These are phyloP conservation scores for Fusarium camptoceras DNA, from an alignment of 2,329 filamentous ascomycete genomes.

Conservation along the genomic window DNA sequence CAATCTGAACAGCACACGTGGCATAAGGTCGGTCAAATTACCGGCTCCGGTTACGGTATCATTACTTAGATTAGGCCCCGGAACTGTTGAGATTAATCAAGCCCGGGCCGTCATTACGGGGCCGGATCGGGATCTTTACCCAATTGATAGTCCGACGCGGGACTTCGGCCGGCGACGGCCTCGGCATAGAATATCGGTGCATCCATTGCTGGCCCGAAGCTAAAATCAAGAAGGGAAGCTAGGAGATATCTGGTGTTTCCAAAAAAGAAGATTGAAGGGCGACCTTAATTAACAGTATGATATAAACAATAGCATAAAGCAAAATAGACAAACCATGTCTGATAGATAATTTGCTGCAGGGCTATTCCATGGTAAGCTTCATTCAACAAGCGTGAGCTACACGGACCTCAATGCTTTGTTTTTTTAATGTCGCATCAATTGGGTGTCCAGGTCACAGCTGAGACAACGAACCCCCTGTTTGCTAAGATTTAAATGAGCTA, in stretches of 20 bases:
- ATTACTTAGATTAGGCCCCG: slow-evolving; percentile 12
- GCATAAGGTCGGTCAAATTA: slow-evolving; percentile 21
- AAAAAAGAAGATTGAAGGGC: not conserved
- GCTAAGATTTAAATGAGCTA: not conserved
- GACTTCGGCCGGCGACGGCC: slow-evolving; percentile 21
- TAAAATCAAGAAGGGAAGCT: not conserved
- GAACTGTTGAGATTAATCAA: slow-evolving; percentile 22
- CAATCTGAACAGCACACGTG: slow-evolving; percentile 13
- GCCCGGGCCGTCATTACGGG: slow-evolving; percentile 34
- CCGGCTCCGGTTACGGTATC: slow-evolving; percentile 1
- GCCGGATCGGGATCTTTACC: slow-evolving; percentile 32
- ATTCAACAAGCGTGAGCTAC: not conserved
- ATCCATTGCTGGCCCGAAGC: not conserved
- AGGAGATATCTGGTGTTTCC: not conserved
- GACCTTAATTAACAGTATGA: not conserved
- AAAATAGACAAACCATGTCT: not conserved
- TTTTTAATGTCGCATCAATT: slow-evolving; percentile 3
- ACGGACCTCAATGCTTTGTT: slow-evolving; percentile 5
- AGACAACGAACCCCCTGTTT: slow-evolving; percentile 20
- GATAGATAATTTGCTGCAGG: slow-evolving; percentile 5
- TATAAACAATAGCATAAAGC: not conserved
- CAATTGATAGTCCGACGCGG: slow-evolving; percentile 25
- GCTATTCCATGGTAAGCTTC: slow-evolving; percentile 17
- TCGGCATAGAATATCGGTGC: slow-evolving; percentile 16
- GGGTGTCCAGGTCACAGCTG: slow-evolving; percentile 14